These are phyloP conservation scores for Thielaviopsis euricoi DNA, from an alignment of 2,329 filamentous ascomycete genomes.

Conservation along the genomic window DNA sequence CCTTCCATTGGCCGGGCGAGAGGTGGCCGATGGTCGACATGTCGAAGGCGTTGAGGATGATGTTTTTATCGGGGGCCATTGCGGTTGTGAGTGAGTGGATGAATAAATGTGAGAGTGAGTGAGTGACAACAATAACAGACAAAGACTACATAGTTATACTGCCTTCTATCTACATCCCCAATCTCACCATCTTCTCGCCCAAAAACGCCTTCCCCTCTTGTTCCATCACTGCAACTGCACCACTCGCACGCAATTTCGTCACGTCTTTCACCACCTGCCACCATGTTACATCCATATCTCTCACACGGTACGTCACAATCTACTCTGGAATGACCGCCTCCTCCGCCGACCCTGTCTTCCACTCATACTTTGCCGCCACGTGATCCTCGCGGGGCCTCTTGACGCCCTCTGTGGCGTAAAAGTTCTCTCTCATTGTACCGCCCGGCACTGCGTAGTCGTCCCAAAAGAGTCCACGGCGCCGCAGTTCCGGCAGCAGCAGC, in stretches of 20 bases:
- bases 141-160: too few relatives aligned
- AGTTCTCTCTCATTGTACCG: slow-evolving; percentile 45
- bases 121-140: too few relatives aligned
- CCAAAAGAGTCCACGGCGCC: slow-evolving; percentile 40
- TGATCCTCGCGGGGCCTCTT: not conserved
- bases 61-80: slow-evolving; percentile 15
- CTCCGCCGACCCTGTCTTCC: slow-evolving; percentile 1
- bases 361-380: not conserved
- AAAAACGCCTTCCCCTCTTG: too few relatives aligned
- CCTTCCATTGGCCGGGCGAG: slow-evolving; percentile 45
- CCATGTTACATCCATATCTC: too few relatives aligned
- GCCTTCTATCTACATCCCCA: too few relatives aligned
- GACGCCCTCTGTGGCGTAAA: slow-evolving; percentile 24
- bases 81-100: too few relatives aligned
- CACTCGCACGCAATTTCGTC: too few relatives aligned
- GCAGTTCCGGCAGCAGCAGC: slow-evolving; percentile 46
- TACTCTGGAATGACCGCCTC: not conserved
- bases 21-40: slow-evolving; percentile 50
- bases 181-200: too few relatives aligned
- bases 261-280: too few relatives aligned
- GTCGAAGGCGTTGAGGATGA: slow-evolving; percentile 48
- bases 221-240: too few relatives aligned
- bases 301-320: too few relatives aligned
- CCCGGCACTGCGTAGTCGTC: slow-evolving; percentile 35
- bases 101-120: too few relatives aligned